A percentile compares a stretch with the other conserved stretches of the same genome.
phyloP scores from a whole-genome alignment of 73 alveolate species.

The Symbiodinium natans region DNA sequence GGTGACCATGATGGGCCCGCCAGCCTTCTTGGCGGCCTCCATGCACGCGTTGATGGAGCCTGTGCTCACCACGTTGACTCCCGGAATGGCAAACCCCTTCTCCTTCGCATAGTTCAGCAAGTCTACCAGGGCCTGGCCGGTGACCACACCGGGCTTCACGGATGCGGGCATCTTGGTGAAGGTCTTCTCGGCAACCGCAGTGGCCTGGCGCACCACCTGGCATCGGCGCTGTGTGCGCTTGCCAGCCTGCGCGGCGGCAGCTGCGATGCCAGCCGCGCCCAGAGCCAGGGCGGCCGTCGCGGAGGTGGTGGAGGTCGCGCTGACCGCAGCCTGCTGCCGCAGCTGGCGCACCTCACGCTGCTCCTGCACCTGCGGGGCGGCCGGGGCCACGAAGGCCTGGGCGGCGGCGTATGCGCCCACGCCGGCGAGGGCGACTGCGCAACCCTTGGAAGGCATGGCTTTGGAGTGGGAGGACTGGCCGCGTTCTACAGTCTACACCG shows the following conservation, averaged over 20 bases:
- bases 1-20: conserved; percentile 71
- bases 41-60: conserved; percentile 74
- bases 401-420: conserved; percentile 15
- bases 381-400: conserved; percentile 10
- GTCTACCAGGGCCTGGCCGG: conserved; percentile 42
- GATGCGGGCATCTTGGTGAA: conserved; percentile 61
- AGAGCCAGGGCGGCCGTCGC: neutral
- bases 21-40: conserved; percentile 92
- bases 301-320: neutral
- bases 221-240: conserved; percentile 14
- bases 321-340: conserved; percentile 49
- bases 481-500: too few species aligned
- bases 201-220: conserved; percentile 51
- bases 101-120: conserved; percentile 27
- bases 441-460: conserved; percentile 39
- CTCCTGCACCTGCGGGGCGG: conserved; percentile 14
- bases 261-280: conserved; percentile 34
- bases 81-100: conserved; percentile 91
- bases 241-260: neutral
- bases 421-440: conserved; percentile 2
- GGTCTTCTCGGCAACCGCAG: conserved; percentile 13
- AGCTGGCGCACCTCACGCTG: conserved; percentile 43
- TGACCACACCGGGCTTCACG: conserved; percentile 45
- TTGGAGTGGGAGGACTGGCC: too few species aligned
- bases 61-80: conserved; percentile 54